Percentiles rank a stretch among this genome's conserved stretches.
Conservation (phyloP, 2,329 filamentous ascomycete species). For the Daldinia sp. region DNA sequence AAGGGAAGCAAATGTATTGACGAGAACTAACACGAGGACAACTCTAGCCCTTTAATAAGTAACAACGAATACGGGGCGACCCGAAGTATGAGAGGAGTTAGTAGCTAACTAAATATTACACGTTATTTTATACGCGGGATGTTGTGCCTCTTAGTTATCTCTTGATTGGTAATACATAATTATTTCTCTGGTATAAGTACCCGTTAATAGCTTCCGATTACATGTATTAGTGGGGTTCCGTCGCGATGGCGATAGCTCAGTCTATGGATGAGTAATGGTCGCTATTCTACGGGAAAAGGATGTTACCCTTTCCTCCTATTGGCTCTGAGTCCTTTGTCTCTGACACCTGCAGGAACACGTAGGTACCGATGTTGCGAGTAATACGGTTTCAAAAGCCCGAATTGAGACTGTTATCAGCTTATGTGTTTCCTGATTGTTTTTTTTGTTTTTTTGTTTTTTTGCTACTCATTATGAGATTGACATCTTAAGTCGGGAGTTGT, state of each 20-base stretch:
- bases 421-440: not conserved
- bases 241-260: constrained; percentile 8
- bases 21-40: not conserved
- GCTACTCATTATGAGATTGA: not conserved
- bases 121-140: constrained; percentile 1
- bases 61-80: not conserved
- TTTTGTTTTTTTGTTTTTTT: too few species aligned
- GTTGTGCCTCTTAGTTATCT: not conserved
- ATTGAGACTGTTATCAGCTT: not conserved
- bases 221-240: constrained; percentile 17
- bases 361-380: constrained; percentile 4
- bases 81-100: constrained; percentile 12
- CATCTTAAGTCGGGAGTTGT: not conserved
- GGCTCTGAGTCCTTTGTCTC: constrained; percentile 5
- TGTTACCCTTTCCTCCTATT: constrained; percentile 16
- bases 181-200: not conserved
- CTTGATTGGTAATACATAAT: constrained; percentile 17
- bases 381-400: not conserved
- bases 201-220: not conserved
- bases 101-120: not conserved
- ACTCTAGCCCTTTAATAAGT: not conserved
- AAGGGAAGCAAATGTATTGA: not conserved
- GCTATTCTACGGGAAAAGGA: constrained; percentile 26
- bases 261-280: constrained; percentile 24
- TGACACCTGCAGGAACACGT: constrained; percentile 25